These are phyloP conservation scores for Melastoma candidum DNA, from an alignment of 441 rosid genomes.

Conservation along the genomic window DNA sequence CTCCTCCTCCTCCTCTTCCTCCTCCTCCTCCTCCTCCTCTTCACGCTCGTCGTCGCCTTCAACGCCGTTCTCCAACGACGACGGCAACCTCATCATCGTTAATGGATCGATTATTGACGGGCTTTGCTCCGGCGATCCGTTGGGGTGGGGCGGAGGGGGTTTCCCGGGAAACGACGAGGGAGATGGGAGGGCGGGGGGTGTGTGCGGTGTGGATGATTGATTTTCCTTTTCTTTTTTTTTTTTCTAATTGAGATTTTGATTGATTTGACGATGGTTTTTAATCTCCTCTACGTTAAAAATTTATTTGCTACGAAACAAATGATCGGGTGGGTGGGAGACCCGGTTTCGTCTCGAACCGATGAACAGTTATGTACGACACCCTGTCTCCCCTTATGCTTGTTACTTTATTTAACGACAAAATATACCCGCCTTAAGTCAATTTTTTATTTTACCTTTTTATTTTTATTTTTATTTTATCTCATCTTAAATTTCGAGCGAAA, in stretches of 20 bases:
- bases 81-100: constrained; percentile 53
- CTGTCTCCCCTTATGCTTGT: too few relatives aligned
- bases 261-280: neutral
- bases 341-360: too few relatives aligned
- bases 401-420: too few relatives aligned
- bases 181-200: neutral
- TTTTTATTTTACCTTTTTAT: too few relatives aligned
- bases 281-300: neutral
- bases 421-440: too few relatives aligned
- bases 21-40: constrained; percentile 43
- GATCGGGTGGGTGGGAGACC: constrained; percentile 8
- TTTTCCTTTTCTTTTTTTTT: neutral
- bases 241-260: neutral
- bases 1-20: constrained; percentile 43
- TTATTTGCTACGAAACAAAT: constrained; percentile 15
- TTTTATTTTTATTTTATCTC: too few relatives aligned
- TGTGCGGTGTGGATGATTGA: neutral
- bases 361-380: too few relatives aligned
- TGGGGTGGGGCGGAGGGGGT: constrained; percentile 11
- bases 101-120: neutral
- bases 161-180: constrained; percentile 4
- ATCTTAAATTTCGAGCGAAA: too few relatives aligned
- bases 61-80: constrained; percentile 83
- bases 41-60: constrained; percentile 83
- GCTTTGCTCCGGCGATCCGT: neutral